A percentile compares a stretch with the other conserved stretches of the same genome.
Conservation (phyloP, 2,329 filamentous ascomycete species). For the Didymella glomerata region DNA sequence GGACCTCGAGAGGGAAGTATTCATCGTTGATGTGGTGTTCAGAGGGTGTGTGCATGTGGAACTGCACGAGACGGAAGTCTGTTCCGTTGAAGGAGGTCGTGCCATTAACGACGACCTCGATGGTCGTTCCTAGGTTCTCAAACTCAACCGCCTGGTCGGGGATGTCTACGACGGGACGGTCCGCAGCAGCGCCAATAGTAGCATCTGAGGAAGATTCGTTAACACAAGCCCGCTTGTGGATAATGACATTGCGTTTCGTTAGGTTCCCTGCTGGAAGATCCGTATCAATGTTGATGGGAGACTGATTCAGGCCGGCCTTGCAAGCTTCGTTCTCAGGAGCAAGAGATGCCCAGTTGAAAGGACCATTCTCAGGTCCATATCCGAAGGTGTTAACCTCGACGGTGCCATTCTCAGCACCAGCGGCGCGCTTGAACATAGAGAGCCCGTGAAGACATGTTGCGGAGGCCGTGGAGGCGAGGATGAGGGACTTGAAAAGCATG, state of each 20-base stretch:
- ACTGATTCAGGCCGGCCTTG: constrained; percentile 61
- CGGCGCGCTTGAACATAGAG: constrained; percentile 44
- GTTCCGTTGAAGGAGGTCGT: constrained; percentile 54
- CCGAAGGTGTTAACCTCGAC: constrained; percentile 52
- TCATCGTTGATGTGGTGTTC: constrained; percentile 65
- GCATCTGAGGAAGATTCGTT: constrained; percentile 35
- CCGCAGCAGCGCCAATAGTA: constrained; percentile 41
- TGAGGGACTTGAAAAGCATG: constrained; percentile 45
- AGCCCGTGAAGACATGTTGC: constrained; percentile 56
- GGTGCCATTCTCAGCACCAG: constrained; percentile 12
- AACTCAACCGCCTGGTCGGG: constrained; percentile 58
- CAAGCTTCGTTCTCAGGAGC: constrained; percentile 58
- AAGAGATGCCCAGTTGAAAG: constrained; percentile 63
- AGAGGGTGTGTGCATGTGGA: constrained; percentile 68
- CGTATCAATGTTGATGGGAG: constrained; percentile 63
- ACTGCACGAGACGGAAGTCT: constrained; percentile 60
- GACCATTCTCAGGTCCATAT: constrained; percentile 57
- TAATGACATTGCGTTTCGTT: constrained; percentile 8
- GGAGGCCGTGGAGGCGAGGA: constrained; percentile 47
- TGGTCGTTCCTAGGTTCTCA: constrained; percentile 66
- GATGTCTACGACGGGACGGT: constrained; percentile 49
- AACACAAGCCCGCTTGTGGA: constrained; percentile 15
- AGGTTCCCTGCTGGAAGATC: constrained; percentile 6
- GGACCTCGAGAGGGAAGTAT: constrained; percentile 59
- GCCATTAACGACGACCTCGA: constrained; percentile 64